Evolutionary conservation across 257 asterid genomes (phyloP).

Genomic region (Ajuga chamaepitys): DNA sequence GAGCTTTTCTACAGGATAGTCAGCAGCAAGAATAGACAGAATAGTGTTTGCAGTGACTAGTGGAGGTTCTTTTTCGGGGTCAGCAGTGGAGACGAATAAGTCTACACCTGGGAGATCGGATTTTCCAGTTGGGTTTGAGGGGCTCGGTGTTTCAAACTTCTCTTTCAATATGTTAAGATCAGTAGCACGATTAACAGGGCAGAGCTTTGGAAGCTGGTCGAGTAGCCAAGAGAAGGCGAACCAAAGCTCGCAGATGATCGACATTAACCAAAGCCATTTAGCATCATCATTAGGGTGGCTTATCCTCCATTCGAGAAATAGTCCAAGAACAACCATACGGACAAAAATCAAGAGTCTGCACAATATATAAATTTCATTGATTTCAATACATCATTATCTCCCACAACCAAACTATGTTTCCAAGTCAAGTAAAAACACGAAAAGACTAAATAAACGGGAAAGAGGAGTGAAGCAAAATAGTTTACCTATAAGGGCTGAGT

Average conservation of each 20-base stretch:
- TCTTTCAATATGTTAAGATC: slow-evolving; percentile 61
- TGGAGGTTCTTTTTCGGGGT: slow-evolving; percentile 85
- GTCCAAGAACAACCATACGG: slow-evolving; percentile 53
- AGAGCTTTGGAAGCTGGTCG: slow-evolving; percentile 76
- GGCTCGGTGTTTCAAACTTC: slow-evolving; percentile 50
- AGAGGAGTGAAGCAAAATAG: background rate
- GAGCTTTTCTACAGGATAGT: slow-evolving; percentile 74
- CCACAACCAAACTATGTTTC: background rate
- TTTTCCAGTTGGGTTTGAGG: slow-evolving; percentile 50
- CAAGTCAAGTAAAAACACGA: background rate
- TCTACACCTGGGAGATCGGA: slow-evolving; percentile 81
- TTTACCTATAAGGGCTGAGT: slow-evolving; percentile 67
- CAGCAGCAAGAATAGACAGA: slow-evolving; percentile 65
- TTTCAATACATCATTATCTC: background rate
- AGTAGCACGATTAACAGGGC: slow-evolving; percentile 67
- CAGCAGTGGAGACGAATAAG: slow-evolving; percentile 75
- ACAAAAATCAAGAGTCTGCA: slow-evolving; percentile 56
- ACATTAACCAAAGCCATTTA: slow-evolving; percentile 79
- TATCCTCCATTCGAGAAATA: slow-evolving; percentile 66
- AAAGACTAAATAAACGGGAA: background rate
- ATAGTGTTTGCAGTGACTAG: slow-evolving; percentile 77
- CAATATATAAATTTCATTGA: background rate
- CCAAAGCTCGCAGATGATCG: slow-evolving; percentile 70
- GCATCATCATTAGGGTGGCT: slow-evolving; percentile 57
- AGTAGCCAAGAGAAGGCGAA: slow-evolving; percentile 83